Base-by-base conservation (phyloP, 306 rosid species). In the Ochetophila trinervis region DNA sequence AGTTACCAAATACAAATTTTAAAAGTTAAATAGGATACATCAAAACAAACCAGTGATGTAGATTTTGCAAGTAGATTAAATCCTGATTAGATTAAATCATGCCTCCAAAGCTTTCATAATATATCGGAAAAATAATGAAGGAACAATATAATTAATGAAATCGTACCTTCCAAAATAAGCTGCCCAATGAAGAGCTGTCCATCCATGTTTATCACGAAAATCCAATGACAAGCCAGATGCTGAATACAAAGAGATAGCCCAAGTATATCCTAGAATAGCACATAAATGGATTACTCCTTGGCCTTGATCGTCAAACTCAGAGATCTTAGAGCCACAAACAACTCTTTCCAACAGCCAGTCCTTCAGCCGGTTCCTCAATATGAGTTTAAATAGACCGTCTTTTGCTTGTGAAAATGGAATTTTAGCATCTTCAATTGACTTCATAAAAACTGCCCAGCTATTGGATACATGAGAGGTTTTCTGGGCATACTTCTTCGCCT, bases 171-270 rank as follows among this genome's bases (percentile, higher is more conserved):
- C 99, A 62, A 32, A 71, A 80, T 69, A 86, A 45, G 97, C 97
- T 40, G 97, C 99, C 99, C 99, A 94, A 66, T 94, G 99, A 74
- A 94, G 91, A 75, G 99, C 97, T 20, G 99, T 88, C 99, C 99
- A 90, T 75, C 99, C 97, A 77, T 22, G 68, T 57, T 85, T 94
- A 76, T 94, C 99, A 67, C 97, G 97, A 70, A 88, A 84, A 83
- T 90, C 85, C 57, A 94, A 74, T 3, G 99, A 87, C 73, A 94
- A 80, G 70, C 97, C 96, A 53, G 99, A 84, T 85, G 84, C 82
- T 22, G 80, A 75, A 83, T 84, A 94, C 72, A 88, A 75, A 67
- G 74, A 64, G 74, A 90, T 70, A 37, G 96, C 91, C 99, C 99
- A 94, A 44, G 86, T 75, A 82, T 90, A 94, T 57, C 79, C 97